Percentiles rank a stretch among this genome's conserved stretches.
phyloP scores from a whole-genome alignment of 139 green algal species.

The Chlamydomonas sp. region DNA sequence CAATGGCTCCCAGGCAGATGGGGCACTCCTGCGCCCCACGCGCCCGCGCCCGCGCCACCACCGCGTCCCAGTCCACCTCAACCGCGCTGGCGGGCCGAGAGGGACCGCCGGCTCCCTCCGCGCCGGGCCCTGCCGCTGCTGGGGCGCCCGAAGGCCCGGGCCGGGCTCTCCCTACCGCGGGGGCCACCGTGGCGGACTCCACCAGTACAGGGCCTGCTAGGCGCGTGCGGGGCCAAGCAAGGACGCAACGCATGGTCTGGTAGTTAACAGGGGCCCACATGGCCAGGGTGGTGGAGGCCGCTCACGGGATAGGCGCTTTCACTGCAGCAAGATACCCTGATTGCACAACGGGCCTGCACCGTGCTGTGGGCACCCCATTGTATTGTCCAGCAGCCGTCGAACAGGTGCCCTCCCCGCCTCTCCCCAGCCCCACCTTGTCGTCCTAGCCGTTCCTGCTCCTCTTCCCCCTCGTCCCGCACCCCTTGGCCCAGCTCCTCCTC shows the following conservation, averaged over 20 bases:
- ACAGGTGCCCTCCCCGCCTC: no score
- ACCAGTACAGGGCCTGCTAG: background rate
- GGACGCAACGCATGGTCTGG: no score
- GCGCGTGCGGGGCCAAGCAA: no score
- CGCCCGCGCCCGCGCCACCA: conserved; percentile 37
- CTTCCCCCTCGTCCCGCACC: no score
- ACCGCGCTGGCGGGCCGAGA: background rate
- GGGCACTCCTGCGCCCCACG: conserved; percentile 67
- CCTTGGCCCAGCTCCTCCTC: background rate
- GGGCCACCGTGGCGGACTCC: background rate
- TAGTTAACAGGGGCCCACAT: no score
- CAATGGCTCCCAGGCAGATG: conserved; percentile 69
- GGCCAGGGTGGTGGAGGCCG: no score
- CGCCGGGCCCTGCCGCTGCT: background rate
- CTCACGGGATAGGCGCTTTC: no score
- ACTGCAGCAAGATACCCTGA: no score
- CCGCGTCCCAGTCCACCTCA: conserved; percentile 57
- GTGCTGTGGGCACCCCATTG: no score
- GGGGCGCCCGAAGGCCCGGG: background rate
- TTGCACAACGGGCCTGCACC: no score
- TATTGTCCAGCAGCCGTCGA: no score
- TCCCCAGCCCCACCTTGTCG: background rate
- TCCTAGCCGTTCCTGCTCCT: background rate
- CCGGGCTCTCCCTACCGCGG: background rate
- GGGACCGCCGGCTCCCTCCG: background rate